These are phyloP conservation scores for Inga oerstediana DNA, from an alignment of 306 rosid species.

Conservation along the genomic window DNA sequence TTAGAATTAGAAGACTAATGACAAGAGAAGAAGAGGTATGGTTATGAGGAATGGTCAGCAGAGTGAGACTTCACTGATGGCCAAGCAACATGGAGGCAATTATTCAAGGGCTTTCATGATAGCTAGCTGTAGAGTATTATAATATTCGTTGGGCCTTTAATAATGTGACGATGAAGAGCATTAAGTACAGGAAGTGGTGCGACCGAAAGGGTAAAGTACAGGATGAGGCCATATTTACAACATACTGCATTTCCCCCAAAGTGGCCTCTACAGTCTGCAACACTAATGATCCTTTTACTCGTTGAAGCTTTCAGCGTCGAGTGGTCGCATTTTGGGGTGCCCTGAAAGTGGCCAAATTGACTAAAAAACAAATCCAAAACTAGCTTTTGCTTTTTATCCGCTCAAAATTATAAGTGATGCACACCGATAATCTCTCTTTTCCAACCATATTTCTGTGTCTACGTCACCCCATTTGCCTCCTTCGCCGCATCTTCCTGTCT, in stretches of 20 bases:
- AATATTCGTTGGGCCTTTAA: not conserved
- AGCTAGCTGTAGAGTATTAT: not conserved
- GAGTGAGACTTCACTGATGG: constrained; percentile 35
- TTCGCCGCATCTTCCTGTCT: not conserved
- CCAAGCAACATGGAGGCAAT: constrained; percentile 1
- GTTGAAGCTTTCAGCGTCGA: constrained; percentile 45
- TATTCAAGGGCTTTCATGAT: not conserved
- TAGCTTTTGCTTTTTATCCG: constrained; percentile 25
- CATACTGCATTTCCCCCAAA: not conserved
- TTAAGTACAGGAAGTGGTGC: not conserved
- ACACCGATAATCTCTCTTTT: constrained; percentile 24
- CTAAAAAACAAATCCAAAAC: constrained; percentile 16
- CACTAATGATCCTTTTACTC: not conserved
- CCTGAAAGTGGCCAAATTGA: constrained; percentile 45
- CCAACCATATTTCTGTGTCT: constrained; percentile 29
- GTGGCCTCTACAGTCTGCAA: constrained; percentile 25
- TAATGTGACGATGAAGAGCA: not conserved
- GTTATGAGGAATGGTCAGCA: constrained; percentile 25
- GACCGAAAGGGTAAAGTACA: not conserved
- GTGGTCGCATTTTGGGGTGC: constrained; percentile 47
- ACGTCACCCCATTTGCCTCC: not conserved
- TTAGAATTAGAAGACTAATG: not conserved
- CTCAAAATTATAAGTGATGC: not conserved
- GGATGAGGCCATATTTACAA: constrained; percentile 4
- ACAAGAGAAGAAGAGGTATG: not conserved